Conservation (phyloP, 78 protist species). For the Chrysochromulina tobinii region DNA sequence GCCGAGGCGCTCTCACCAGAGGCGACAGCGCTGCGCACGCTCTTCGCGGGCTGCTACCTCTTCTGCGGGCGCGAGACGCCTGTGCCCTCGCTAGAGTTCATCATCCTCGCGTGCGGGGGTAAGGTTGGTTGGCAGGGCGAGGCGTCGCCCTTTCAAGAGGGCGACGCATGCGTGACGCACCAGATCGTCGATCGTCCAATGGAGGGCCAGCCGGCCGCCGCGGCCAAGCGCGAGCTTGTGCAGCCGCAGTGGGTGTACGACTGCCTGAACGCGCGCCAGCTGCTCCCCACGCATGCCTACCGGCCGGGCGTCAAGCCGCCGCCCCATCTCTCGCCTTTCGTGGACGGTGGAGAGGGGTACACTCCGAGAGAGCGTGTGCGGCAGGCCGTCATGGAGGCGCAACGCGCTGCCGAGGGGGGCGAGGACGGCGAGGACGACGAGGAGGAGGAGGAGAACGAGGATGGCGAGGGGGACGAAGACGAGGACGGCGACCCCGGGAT, state of each 20-base stretch:
- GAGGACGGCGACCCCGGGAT: background rate
- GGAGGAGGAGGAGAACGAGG: slow-evolving; percentile 46
- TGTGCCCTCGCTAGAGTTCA: slow-evolving; percentile 60
- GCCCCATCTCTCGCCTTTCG: slow-evolving; percentile 95
- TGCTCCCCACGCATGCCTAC: slow-evolving; percentile 28
- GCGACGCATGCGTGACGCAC: slow-evolving; percentile 18
- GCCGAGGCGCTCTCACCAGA: background rate
- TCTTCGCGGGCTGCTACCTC: slow-evolving; percentile 44
- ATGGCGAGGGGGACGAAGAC: background rate
- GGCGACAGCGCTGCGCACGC: background rate
- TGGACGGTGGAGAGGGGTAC: slow-evolving; percentile 40
- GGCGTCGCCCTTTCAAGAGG: background rate
- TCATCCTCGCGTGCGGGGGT: slow-evolving; percentile 77
- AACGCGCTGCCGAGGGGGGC: background rate
- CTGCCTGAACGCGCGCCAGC: slow-evolving; percentile 31
- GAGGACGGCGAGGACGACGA: background rate
- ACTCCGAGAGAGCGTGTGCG: background rate
- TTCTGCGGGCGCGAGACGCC: slow-evolving; percentile 77
- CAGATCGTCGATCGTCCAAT: background rate
- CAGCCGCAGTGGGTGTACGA: slow-evolving; percentile 70
- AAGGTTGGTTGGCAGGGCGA: slow-evolving; percentile 33
- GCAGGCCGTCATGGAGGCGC: background rate
- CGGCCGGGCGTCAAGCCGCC: slow-evolving; percentile 25
- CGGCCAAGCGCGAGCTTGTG: slow-evolving; percentile 33
- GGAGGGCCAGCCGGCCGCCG: background rate